Conservation (phyloP, 768 basidiomycete genomes). For the Pulveroboletus ravenelii region DNA sequence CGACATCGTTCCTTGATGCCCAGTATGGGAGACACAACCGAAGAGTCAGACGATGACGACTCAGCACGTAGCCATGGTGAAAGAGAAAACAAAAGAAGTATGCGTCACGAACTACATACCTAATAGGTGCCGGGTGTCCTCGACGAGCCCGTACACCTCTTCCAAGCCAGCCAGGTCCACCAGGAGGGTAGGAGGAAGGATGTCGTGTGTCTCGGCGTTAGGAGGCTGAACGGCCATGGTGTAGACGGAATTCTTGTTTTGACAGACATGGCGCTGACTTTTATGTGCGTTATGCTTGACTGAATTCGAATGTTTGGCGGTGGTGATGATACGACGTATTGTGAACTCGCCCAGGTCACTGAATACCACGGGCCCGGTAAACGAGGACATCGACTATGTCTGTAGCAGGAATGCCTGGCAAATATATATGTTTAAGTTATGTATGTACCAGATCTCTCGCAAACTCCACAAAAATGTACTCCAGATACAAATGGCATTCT, state of each 20-base stretch:
- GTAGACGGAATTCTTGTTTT: not conserved
- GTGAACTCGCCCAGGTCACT: not conserved
- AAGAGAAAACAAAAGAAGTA: too few species aligned
- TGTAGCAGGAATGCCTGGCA: too few species aligned
- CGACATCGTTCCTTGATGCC: not conserved
- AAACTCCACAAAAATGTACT: not conserved
- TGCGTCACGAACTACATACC: not conserved
- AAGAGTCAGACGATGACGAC: not conserved
- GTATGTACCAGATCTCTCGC: not conserved
- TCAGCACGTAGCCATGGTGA: not conserved
- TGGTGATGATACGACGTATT: not conserved
- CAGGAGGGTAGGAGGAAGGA: not conserved
- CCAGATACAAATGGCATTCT: not conserved
- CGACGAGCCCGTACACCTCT: not conserved
- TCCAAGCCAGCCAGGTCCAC: too few species aligned
- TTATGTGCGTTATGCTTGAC: not conserved
- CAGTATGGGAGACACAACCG: too few species aligned
- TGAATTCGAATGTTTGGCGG: not conserved
- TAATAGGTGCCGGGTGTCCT: not conserved
- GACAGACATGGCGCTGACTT: not conserved
- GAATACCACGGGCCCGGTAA: too few species aligned
- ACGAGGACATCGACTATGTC: too few species aligned
- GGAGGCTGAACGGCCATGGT: not conserved
- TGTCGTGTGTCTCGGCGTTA: not conserved
- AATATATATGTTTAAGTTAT: not conserved